These are phyloP conservation scores for Colletotrichum acutatum DNA, from an alignment of 2,329 filamentous ascomycete species.

Conservation along the genomic window DNA sequence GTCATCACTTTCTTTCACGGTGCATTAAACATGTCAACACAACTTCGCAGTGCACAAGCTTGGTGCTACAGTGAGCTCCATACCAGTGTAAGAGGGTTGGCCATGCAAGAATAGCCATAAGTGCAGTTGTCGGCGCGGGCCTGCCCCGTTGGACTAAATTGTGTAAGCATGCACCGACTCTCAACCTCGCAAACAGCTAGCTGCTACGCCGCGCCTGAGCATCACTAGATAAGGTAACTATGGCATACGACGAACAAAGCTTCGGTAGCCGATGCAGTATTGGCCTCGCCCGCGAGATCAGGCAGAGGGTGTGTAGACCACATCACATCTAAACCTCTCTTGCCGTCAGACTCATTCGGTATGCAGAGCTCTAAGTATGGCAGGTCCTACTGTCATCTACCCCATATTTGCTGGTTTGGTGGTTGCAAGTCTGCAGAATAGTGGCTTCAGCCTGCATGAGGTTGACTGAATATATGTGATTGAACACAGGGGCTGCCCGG, in stretches of 20 bases:
- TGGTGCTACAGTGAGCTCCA: background rate
- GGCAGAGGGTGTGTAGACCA: background rate
- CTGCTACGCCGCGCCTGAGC: background rate
- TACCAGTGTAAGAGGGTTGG: too few species aligned
- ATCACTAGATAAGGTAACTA: background rate
- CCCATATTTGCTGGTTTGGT: background rate
- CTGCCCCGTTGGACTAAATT: background rate
- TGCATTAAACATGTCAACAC: background rate
- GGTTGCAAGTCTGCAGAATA: background rate
- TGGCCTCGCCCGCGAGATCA: background rate
- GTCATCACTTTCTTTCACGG: background rate
- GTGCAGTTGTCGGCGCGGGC: background rate
- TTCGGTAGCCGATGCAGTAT: background rate
- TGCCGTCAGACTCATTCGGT: background rate
- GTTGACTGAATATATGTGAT: background rate
- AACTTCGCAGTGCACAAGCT: background rate
- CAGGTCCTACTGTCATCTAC: background rate
- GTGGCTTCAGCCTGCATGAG: background rate
- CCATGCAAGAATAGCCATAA: too few species aligned
- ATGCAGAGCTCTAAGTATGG: background rate
- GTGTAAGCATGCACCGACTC: background rate
- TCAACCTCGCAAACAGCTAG: background rate
- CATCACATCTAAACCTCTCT: background rate
- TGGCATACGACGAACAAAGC: background rate
- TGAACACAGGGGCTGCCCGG: background rate